phyloP scores from a whole-genome alignment of 805 yeast species.

The Candida loeiensis region DNA sequence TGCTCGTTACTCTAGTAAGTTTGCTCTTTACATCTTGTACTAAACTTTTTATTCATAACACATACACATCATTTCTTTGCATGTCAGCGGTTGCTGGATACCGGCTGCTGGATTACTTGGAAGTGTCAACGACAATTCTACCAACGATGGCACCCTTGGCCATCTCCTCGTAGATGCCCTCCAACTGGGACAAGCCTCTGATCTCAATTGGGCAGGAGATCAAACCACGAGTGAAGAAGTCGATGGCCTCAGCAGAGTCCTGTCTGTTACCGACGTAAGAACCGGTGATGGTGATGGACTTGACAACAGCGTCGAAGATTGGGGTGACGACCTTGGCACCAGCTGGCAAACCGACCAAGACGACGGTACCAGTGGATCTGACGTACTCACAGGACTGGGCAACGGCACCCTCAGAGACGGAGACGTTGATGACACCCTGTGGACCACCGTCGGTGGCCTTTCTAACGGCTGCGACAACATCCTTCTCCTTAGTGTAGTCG shows the following conservation, averaged over 20 bases:
- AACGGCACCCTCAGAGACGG: slow-evolving; percentile 69
- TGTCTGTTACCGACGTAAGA: slow-evolving; percentile 48
- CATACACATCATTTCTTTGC: not conserved
- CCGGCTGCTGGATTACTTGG: slow-evolving; percentile 4
- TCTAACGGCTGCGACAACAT: slow-evolving; percentile 52
- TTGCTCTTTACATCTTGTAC: too few species aligned
- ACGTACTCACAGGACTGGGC: slow-evolving; percentile 42
- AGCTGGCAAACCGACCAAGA: slow-evolving; percentile 45
- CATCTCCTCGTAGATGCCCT: slow-evolving; percentile 38
- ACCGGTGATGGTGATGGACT: slow-evolving; percentile 37
- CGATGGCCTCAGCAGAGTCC: slow-evolving; percentile 44
- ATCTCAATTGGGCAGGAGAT: slow-evolving; percentile 41
- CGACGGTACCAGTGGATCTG: slow-evolving; percentile 41
- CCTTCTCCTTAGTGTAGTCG: slow-evolving; percentile 41
- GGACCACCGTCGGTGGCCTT: slow-evolving; percentile 69
- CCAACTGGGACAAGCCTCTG: slow-evolving; percentile 40
- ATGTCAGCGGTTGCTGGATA: too few species aligned
- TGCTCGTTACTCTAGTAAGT: too few species aligned
- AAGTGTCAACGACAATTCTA: slow-evolving; percentile 42
- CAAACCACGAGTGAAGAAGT: slow-evolving; percentile 42
- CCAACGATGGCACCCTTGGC: slow-evolving; percentile 42
- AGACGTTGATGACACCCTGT: slow-evolving; percentile 72
- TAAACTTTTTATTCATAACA: not conserved
- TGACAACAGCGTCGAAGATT: slow-evolving; percentile 40
- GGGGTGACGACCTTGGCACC: slow-evolving; percentile 40